Evolutionary conservation across 2,329 filamentous ascomycete species (phyloP), one percentile per base, ranked within the genome.

Genomic region (Ambrosiella xylebori): DNA sequence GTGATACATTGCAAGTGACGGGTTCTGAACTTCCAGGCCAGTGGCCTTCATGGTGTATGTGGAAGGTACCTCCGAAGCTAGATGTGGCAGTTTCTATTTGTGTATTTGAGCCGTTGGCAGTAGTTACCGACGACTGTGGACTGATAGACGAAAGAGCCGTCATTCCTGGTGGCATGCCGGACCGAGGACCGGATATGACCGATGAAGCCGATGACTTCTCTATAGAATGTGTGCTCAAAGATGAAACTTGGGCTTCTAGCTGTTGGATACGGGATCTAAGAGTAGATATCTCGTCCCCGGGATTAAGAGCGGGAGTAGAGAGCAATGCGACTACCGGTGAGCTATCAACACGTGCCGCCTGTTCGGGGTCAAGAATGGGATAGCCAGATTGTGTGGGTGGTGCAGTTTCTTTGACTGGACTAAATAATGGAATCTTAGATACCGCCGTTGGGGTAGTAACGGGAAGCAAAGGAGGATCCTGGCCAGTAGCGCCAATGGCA

Each of bases 1-100:
- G 76, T 17, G 72, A 70, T 7, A 78, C 66, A n/a, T 71, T 71
- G 7, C 72, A 72, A 1, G 66, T 67, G 0, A 73, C 68, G 0
- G 64, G 63, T 2, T 67, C 64, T 0, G 62, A 50, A 27, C 70
- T 64, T 7, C 68, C 67, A 2, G 65, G 63, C 0, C 66, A 53
- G 3, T 64, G 63, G 27, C 63, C 66, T 36, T 76, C 71, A 55
- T 66, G 65, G 11, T 73, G 69, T 35, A 75, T 59, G 57, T 75
- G 68, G 52, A 76, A 72, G 0, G 69, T 71, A 1, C 73, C 74
- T 1, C 68, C 69, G 1, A 77, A 49, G 12, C 65, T 62, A 1
- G 72, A 71, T 1, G 64, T 64, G 3, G 66, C 64, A 11, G 67
- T 72, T 44, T 73, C 68, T n/a, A 72, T 68, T 11, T 67, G 64